Percentiles rank a stretch among this genome's conserved stretches.
phyloP scores from a whole-genome alignment of 2,329 filamentous ascomycete species.

The Curvularia sp. region DNA sequence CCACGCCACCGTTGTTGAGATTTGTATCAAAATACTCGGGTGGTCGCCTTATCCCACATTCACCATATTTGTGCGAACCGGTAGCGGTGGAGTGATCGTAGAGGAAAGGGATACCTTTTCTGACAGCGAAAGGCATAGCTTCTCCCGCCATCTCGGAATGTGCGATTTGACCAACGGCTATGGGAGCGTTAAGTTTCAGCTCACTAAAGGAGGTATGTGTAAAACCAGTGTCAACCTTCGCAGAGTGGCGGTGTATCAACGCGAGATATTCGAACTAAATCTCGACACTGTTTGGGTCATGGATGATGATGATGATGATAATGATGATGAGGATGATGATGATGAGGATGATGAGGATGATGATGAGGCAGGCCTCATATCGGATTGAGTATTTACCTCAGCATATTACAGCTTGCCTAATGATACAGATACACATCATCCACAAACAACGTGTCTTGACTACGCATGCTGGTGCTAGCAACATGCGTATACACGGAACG shows the following conservation, averaged over 20 bases:
- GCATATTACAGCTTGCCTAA: background rate
- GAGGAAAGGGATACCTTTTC: background rate
- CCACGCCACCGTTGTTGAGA: background rate
- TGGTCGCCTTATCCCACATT: background rate
- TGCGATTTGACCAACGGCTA: fast-evolving
- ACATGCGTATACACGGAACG: background rate
- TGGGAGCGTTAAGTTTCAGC: background rate
- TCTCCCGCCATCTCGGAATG: background rate
- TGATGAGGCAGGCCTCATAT: background rate
- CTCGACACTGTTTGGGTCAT: background rate
- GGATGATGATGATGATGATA: background rate
- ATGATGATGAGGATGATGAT: no score
- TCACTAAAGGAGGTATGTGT: no score
- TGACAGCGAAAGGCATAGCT: background rate
- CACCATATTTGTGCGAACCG: background rate
- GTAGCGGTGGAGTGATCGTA: background rate
- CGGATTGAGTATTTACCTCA: background rate
- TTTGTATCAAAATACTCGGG: background rate
- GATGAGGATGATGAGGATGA: background rate
- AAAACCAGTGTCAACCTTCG: background rate
- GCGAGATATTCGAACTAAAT: background rate
- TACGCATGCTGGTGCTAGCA: background rate
- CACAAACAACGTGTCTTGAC: background rate
- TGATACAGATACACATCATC: background rate
- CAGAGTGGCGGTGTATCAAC: background rate